A percentile compares a stretch with the other conserved stretches of the same genome.
These are phyloP conservation scores for Suillus clintonianus DNA, from an alignment of 768 basidiomycete genomes.

Conservation along the genomic window DNA sequence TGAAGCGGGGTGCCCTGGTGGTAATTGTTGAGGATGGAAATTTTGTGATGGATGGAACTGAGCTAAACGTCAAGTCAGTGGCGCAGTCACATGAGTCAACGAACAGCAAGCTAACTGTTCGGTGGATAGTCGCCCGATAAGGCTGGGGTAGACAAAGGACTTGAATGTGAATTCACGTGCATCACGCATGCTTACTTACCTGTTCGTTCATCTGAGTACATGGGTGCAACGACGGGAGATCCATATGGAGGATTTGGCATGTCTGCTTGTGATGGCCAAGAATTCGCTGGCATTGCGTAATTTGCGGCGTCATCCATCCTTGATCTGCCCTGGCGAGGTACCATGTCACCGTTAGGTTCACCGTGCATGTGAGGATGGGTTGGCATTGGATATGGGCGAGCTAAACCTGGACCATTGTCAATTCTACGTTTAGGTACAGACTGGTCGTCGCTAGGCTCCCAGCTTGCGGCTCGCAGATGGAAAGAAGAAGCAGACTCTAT, in stretches of 20 bases:
- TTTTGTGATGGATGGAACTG: slow-evolving; percentile 37
- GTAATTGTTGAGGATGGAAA: slow-evolving; percentile 30
- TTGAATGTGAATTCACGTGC: slow-evolving; percentile 10
- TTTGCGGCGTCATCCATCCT: slow-evolving; percentile 33
- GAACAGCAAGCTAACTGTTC: slow-evolving; percentile 32
- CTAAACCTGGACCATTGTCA: slow-evolving; percentile 32
- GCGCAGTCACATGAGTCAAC: slow-evolving; percentile 7
- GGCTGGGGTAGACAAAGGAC: slow-evolving; percentile 31
- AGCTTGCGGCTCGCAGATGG: slow-evolving; percentile 64
- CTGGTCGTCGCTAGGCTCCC: slow-evolving; percentile 45
- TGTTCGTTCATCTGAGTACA: slow-evolving; percentile 61
- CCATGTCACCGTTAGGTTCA: slow-evolving; percentile 36
- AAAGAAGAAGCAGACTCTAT: slow-evolving; percentile 39
- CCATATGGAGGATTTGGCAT: slow-evolving; percentile 41
- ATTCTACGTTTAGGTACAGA: slow-evolving; percentile 37
- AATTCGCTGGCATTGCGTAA: slow-evolving; percentile 28
- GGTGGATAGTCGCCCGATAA: slow-evolving; percentile 45
- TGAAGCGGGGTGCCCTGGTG: slow-evolving; percentile 27
- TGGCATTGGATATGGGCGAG: slow-evolving; percentile 37
- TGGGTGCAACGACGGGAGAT: slow-evolving; percentile 44
- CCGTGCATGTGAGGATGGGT: slow-evolving; percentile 31
- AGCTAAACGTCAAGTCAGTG: slow-evolving; percentile 27
- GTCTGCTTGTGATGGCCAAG: slow-evolving; percentile 38
- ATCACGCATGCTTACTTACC: slow-evolving; percentile 37
- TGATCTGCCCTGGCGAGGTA: slow-evolving; percentile 24